These are phyloP conservation scores for Talaromyces sp. DNA, from an alignment of 2,329 filamentous ascomycete genomes.

Conservation along the genomic window DNA sequence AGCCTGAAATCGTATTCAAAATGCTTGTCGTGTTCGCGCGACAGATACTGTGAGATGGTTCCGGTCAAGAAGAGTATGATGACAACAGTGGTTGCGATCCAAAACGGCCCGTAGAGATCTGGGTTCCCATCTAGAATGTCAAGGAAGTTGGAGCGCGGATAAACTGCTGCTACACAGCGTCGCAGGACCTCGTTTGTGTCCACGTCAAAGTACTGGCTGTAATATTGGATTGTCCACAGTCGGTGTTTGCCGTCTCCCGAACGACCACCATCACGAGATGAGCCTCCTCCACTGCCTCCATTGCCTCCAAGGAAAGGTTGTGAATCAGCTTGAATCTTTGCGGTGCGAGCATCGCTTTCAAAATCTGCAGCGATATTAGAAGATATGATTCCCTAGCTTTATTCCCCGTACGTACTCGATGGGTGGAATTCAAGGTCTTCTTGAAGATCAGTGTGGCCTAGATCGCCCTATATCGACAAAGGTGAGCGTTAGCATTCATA, in stretches of 20 bases:
- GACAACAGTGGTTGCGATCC: constrained; percentile 97
- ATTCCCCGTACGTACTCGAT: constrained; percentile 52
- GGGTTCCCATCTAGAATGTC: constrained; percentile 96
- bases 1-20: constrained; percentile 91
- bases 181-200: constrained; percentile 84
- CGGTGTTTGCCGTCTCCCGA: constrained; percentile 61
- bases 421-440: constrained; percentile 99
- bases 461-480: constrained; percentile 64
- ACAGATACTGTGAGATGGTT: constrained; percentile 87
- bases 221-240: constrained; percentile 90
- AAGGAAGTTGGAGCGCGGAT: constrained; percentile 88
- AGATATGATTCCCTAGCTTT: neutral
- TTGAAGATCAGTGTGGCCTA: constrained; percentile 96
- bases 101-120: constrained; percentile 93
- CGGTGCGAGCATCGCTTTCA: constrained; percentile 51
- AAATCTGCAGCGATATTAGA: constrained; percentile 50
- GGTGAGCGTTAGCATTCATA: constrained; percentile 8
- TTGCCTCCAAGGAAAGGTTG: constrained; percentile 46
- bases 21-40: constrained; percentile 58
- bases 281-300: constrained; percentile 33
- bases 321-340: constrained; percentile 43
- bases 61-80: constrained; percentile 92
- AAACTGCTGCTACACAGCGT: constrained; percentile 83
- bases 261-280: constrained; percentile 34
- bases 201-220: constrained; percentile 97